Evolutionary conservation across 148 eudicot genomes (phyloP), one percentile per base, ranked within the genome.

Genomic region (Dysphania ambrosioides): DNA sequence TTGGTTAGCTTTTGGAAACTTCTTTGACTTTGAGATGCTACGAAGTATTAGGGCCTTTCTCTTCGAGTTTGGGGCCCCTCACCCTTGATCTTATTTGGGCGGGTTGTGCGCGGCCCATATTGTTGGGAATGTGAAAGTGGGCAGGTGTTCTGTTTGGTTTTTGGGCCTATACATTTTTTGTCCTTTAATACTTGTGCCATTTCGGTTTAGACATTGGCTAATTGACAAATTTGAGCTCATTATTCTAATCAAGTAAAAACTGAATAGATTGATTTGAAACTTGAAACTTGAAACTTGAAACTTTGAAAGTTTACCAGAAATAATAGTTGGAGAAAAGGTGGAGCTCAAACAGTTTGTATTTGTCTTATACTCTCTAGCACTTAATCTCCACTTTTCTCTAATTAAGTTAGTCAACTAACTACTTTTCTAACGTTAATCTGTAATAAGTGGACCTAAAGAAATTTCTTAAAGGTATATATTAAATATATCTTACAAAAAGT

Each of bases 281-380:
- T 59, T 74, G 82, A 55, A 42, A 27, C 31, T 69, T 73, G 55
- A 79, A 60, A 40, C 30, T 62, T 51, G 62, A 47, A 75, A 80
- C 32, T 8, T 3, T n/a, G n/a, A n/a, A n/a, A n/a, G n/a, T 60
- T 58, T 80, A 44, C 10, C 19, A 70, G 8, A 57, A 8, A 75
- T 80, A 36, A 56, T 58, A 44, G 62, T 35, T 75, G 73, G 57
- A 15, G 70, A 57, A 80, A 80, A 77, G 77, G 80, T 72, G 64
- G 73, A 35, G 74, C 29, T 80, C 16, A 72, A 76, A 62, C 56
- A 13, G 4, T 72, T 76, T 80, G 74, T 69, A 9, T 59, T 72
- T 80, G 83, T 80, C 83, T 59, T 77, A 57, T 40, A 59, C 76
- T 80, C 80, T 80, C 77, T 76, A 60, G 83, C 77, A 59, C 76